A percentile compares a stretch with the other conserved stretches of the same genome.
phyloP scores from a whole-genome alignment of 2,329 filamentous ascomycete species.

The Cylindrodendrum hubeiense region DNA sequence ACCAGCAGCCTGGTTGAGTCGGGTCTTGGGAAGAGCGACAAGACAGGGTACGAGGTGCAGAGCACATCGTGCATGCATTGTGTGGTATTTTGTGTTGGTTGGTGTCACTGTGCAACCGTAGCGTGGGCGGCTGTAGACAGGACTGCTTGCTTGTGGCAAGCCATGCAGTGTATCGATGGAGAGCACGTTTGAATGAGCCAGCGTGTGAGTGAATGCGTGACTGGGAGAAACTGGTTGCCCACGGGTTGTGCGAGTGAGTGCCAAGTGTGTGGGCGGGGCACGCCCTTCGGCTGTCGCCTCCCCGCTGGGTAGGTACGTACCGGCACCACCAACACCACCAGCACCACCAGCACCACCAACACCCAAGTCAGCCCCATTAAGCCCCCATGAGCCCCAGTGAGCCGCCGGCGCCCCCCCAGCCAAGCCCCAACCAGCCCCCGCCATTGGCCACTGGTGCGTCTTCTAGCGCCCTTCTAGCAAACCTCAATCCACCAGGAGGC shows the following conservation, averaged over 20 bases:
- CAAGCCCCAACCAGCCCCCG: conserved; percentile 24
- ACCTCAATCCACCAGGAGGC: conserved; percentile 20
- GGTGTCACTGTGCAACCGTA: conserved; percentile 5
- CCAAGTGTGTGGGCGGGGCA: neutral
- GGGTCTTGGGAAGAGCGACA: neutral
- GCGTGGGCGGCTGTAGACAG: neutral
- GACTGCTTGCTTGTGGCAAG: neutral
- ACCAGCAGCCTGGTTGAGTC: neutral
- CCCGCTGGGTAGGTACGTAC: neutral
- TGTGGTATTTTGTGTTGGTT: conserved; percentile 2
- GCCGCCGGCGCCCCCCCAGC: conserved; percentile 18
- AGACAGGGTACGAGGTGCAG: neutral
- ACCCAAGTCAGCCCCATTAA: neutral
- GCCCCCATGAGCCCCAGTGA: conserved; percentile 16
- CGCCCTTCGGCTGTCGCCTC: conserved; percentile 8
- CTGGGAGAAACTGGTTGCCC: neutral
- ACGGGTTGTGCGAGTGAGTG: neutral
- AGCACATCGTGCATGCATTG: neutral
- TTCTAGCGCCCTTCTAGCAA: conserved; percentile 47
- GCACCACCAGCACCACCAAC: neutral
- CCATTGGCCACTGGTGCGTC: conserved; percentile 32
- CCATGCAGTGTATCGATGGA: neutral
- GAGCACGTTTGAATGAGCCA: neutral
- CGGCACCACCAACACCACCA: neutral
- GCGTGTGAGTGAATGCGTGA: neutral